Evolutionary conservation across 352 stramenopile genomes (phyloP).

Genomic region (Phytophthora crassamura): DNA sequence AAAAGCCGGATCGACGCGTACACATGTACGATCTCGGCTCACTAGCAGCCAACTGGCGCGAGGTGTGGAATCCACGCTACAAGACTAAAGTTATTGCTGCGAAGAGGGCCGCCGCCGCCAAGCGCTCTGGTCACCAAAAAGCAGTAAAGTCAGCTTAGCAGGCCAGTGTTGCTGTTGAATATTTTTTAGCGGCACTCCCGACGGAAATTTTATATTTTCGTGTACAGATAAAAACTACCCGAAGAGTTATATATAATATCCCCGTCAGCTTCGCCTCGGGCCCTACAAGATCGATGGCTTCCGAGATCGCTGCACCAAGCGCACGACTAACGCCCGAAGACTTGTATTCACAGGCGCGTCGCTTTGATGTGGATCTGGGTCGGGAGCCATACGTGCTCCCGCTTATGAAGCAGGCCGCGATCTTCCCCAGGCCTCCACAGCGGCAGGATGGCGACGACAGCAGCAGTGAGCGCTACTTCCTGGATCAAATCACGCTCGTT

Average conservation of each 20-base stretch:
- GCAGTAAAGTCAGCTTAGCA: conserved; percentile 19
- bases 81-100: conserved; percentile 17
- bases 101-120: conserved; percentile 5
- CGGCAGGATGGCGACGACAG: conserved; percentile 27
- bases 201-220: no score
- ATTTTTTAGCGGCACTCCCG: conserved; percentile 10
- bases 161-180: background rate
- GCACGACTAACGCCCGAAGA: conserved; percentile 48
- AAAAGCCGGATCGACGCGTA: background rate
- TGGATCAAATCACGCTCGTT: conserved; percentile 55
- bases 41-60: conserved; percentile 28
- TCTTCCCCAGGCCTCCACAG: conserved; percentile 52
- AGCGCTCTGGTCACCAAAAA: conserved; percentile 10
- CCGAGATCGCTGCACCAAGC: background rate
- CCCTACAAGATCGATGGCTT: conserved; percentile 2
- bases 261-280: background rate
- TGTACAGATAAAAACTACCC: no score
- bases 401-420: conserved; percentile 56
- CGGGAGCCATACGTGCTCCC: conserved; percentile 57
- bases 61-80: conserved; percentile 45
- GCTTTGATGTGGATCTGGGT: conserved; percentile 53
- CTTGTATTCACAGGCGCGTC: conserved; percentile 47
- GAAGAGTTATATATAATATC: no score
- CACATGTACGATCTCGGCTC: conserved; percentile 33
- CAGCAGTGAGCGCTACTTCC: conserved; percentile 48